Percentiles rank a stretch among this genome's conserved stretches.
Evolutionary conservation across 2,329 filamentous ascomycete species (phyloP).

Genomic region (Ceratocystis colombiana): DNA sequence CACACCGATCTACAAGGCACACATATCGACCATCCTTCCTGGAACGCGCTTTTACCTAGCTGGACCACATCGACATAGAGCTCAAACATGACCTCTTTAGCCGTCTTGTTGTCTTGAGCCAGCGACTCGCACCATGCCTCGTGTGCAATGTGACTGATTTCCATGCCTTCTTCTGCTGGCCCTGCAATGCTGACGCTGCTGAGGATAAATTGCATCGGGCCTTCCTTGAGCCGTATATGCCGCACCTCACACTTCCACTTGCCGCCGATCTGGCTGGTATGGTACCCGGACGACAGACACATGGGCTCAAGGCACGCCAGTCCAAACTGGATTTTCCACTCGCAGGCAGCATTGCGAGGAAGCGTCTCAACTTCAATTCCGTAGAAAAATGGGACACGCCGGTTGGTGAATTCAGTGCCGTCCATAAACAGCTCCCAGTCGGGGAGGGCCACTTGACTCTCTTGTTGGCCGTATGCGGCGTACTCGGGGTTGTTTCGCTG

Average conservation of each 20-base stretch:
- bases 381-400: constrained; percentile 55
- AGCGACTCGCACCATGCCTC: constrained; percentile 29
- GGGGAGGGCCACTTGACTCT: constrained; percentile 36
- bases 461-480: constrained; percentile 35
- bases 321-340: constrained; percentile 70
- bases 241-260: constrained; percentile 21
- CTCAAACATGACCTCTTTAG: constrained; percentile 19
- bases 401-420: constrained; percentile 33
- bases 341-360: constrained; percentile 62
- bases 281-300: constrained; percentile 20
- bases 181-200: constrained; percentile 17
- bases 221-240: constrained; percentile 21
- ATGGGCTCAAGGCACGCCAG: constrained; percentile 33
- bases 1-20: constrained; percentile 36
- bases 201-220: constrained; percentile 18
- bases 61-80: constrained; percentile 34
- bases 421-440: constrained; percentile 41
- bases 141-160: constrained; percentile 21
- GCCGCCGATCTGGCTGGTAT: constrained; percentile 6
- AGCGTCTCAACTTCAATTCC: constrained; percentile 66
- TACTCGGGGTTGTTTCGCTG: constrained; percentile 47
- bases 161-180: constrained; percentile 20
- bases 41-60: constrained; percentile 23
- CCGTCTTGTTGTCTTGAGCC: constrained; percentile 26
- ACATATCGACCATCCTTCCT: constrained; percentile 24